phyloP scores from a whole-genome alignment of 1,284 basidiomycete genomes.

The Ceratobasidium sp. region DNA sequence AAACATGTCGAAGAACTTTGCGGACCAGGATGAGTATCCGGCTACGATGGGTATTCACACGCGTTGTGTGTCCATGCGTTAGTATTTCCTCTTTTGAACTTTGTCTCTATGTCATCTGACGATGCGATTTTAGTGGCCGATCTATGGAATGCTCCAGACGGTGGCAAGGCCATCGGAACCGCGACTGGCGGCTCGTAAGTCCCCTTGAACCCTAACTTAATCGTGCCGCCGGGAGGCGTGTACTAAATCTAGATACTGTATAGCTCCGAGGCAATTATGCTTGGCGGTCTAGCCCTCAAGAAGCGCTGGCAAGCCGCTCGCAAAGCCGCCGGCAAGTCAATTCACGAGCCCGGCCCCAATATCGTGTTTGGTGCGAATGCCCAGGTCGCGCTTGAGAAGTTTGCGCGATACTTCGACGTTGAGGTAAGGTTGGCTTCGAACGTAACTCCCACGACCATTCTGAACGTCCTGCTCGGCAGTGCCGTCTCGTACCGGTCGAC shows the following conservation, averaged over 20 bases:
- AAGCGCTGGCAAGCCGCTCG: slow-evolving; percentile 91
- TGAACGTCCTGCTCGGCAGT: slow-evolving; percentile 56
- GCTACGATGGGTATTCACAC: slow-evolving; percentile 80
- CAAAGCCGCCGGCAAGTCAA: slow-evolving; percentile 88
- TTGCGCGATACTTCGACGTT: slow-evolving; percentile 92
- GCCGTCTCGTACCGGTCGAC: slow-evolving; percentile 82
- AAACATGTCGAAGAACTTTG: slow-evolving; percentile 90
- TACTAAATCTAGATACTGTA: slow-evolving; percentile 15
- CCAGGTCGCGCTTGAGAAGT: slow-evolving; percentile 90
- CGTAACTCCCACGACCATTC: slow-evolving; percentile 25
- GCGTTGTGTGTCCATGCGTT: slow-evolving; percentile 66
- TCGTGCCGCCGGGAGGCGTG: slow-evolving; percentile 35
- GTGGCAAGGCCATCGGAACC: slow-evolving; percentile 84
- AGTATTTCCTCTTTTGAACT: slow-evolving; percentile 37
- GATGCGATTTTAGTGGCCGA: slow-evolving; percentile 80
- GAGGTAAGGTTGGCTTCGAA: slow-evolving; percentile 62
- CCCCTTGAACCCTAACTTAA: slow-evolving; percentile 57
- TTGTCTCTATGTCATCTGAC: slow-evolving; percentile 54
- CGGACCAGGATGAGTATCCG: slow-evolving; percentile 94
- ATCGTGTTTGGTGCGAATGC: slow-evolving; percentile 87
- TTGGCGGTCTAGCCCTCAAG: slow-evolving; percentile 96
- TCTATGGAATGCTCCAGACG: slow-evolving; percentile 89
- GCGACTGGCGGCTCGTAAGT: slow-evolving; percentile 90
- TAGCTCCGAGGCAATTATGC: slow-evolving; percentile 85
- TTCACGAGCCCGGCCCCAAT: slow-evolving; percentile 83